Evolutionary conservation across 495 filamentous ascomycete genomes (phyloP), one percentile per base, ranked within the genome.

Genomic region (Staphylotrichum longicolle): DNA sequence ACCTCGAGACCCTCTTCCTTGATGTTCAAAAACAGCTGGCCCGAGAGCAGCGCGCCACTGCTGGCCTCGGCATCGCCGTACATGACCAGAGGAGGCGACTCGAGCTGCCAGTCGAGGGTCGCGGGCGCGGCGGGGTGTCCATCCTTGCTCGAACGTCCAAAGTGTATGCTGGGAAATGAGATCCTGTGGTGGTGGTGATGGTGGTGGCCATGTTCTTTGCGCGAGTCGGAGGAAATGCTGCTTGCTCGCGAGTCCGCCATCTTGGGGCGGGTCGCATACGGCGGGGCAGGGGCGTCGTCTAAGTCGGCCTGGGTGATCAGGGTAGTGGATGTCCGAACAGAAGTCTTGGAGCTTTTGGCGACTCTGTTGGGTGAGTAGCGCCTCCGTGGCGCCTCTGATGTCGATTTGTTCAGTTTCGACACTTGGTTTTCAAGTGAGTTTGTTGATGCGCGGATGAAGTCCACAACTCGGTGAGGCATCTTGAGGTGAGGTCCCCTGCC

Each of bases 1-100:
- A 97, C 73, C n/a, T 82, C 83, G 41, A 92, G 73, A 5, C 75
- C 72, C 2, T 84, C 75, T 44, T 91, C 86, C 46, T 82, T 77
- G 68, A 96, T 79, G 34, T 80, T 73, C n/a, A 96, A 71, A 60
- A 86, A 83, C 62, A 98, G 76, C 59, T 91, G 90, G 44, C 91
- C 93, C 2, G 91, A 96, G 45, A 98, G 83, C 42, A 99, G 76
- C 7, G 94, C 91, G 55, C 94, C 94, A 7, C 87, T 89, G 32
- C 91, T 96, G 64, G 82, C 82, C 51, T 86, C 79, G 1, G 91
- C 80, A 7, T 81, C 77, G 20, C 90, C 91, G 67, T 93, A 91
- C 76, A 95, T 87, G 14, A 96, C 84, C 9, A 93, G 77, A 1
- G 94, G 94, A 0, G 94, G 91, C 3, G 91, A 96, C 77, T 99